Conservation (phyloP, 768 basidiomycete genomes). For the Russula sp. region DNA sequence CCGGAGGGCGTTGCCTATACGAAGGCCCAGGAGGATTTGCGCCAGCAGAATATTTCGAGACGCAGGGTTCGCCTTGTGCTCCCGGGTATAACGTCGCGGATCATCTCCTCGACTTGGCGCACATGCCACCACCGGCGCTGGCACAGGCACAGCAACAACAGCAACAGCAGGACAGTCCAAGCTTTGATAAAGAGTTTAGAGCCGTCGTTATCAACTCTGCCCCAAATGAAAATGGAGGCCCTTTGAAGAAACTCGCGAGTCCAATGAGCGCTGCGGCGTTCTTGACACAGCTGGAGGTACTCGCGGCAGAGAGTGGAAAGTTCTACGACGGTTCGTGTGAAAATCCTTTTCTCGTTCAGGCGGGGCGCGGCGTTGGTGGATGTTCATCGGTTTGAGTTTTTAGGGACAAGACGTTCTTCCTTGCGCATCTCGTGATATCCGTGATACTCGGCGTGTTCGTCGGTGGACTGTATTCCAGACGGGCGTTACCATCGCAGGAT, state of each 20-base stretch:
- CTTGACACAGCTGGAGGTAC: slow-evolving; percentile 82
- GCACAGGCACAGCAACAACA: background rate
- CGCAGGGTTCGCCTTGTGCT: slow-evolving; percentile 48
- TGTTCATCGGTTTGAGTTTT: slow-evolving; percentile 17
- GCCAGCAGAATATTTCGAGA: slow-evolving; percentile 65
- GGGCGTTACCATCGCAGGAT: slow-evolving; percentile 78
- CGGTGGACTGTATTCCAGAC: slow-evolving; percentile 88
- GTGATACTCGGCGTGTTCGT: slow-evolving; percentile 81
- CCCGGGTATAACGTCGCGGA: slow-evolving; percentile 91
- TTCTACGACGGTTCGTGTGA: slow-evolving; percentile 58
- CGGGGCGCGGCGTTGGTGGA: too few species aligned
- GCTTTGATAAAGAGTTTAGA: slow-evolving; percentile 7
- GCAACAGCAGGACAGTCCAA: slow-evolving; percentile 42
- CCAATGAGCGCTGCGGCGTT: slow-evolving; percentile 67
- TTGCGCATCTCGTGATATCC: slow-evolving; percentile 72
- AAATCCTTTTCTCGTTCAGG: background rate
- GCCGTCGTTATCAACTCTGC: too few species aligned
- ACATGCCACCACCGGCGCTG: slow-evolving; percentile 48
- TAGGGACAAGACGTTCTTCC: slow-evolving; percentile 79
- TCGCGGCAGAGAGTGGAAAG: slow-evolving; percentile 84
- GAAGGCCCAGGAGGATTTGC: slow-evolving; percentile 57
- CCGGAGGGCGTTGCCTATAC: slow-evolving; percentile 49
- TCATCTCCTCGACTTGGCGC: slow-evolving; percentile 86
- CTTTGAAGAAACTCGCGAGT: slow-evolving; percentile 13
- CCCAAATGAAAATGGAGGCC: slow-evolving; percentile 21